These are phyloP conservation scores for Pythium phragmiticola DNA, from an alignment of 352 stramenopile genomes.

Conservation along the genomic window DNA sequence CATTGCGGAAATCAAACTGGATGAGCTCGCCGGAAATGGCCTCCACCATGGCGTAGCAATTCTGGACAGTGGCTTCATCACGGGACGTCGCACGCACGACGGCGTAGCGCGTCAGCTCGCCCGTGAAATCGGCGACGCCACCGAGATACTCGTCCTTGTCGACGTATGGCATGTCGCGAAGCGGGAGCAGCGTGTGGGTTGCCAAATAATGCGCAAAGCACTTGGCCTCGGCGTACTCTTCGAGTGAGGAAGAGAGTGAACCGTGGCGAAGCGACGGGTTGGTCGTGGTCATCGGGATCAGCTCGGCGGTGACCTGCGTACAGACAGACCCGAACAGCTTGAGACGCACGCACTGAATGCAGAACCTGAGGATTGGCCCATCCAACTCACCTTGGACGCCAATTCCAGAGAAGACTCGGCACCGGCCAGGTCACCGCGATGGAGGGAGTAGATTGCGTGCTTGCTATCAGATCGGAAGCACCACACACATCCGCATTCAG, in stretches of 20 bases:
- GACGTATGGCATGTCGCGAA: slow-evolving; percentile 49
- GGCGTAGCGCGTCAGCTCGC: slow-evolving; percentile 89
- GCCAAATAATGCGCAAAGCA: slow-evolving; percentile 89
- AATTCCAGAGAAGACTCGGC: slow-evolving; percentile 52
- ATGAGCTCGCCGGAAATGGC: slow-evolving; percentile 89
- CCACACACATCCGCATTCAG: too few relatives aligned
- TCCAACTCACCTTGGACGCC: slow-evolving; percentile 45
- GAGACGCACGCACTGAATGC: neutral
- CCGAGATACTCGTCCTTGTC: slow-evolving; percentile 92
- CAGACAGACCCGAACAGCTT: too few relatives aligned
- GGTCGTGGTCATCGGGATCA: slow-evolving; percentile 79
- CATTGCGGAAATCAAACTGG: slow-evolving; percentile 95
- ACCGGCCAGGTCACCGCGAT: slow-evolving; percentile 78
- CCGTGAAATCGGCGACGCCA: slow-evolving; percentile 93
- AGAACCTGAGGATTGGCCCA: neutral
- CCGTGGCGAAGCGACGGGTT: slow-evolving; percentile 83
- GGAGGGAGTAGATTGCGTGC: slow-evolving; percentile 93
- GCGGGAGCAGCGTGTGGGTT: slow-evolving; percentile 45
- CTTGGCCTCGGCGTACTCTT: slow-evolving; percentile 94
- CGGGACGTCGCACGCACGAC: slow-evolving; percentile 86
- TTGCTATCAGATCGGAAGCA: slow-evolving; percentile 55
- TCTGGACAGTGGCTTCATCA: slow-evolving; percentile 79
- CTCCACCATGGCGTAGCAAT: slow-evolving; percentile 81
- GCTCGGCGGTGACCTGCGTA: slow-evolving; percentile 58
- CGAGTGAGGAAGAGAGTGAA: slow-evolving; percentile 83